Conservation (phyloP, 371 early-diverging fungal genomes). For the Saksenaea oblongispora region DNA sequence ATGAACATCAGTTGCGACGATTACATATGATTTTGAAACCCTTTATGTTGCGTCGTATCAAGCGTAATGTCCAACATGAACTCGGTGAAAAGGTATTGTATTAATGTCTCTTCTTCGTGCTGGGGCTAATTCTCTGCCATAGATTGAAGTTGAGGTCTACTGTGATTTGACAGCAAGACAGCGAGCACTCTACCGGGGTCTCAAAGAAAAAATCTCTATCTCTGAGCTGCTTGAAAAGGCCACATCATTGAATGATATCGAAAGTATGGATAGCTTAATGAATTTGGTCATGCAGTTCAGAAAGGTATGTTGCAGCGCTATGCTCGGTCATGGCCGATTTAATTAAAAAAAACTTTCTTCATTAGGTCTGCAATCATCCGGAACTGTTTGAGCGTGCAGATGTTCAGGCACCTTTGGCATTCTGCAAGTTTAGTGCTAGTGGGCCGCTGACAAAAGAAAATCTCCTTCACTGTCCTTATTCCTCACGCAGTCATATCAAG, state of each 20-base stretch:
- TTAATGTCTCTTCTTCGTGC: conserved; percentile 11
- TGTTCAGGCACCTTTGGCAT: conserved; percentile 72
- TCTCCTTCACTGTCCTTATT: conserved; percentile 59
- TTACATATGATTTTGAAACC: conserved; percentile 98
- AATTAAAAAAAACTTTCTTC: background rate
- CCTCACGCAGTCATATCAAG: conserved; percentile 61
- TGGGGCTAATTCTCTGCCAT: background rate
- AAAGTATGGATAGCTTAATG: conserved; percentile 81
- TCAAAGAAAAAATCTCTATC: conserved; percentile 85
- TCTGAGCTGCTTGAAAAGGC: conserved; percentile 78
- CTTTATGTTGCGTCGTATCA: conserved; percentile 98
- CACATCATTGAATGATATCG: conserved; percentile 60
- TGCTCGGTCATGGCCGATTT: background rate
- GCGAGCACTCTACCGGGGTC: conserved; percentile 72
- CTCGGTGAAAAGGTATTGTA: conserved; percentile 87
- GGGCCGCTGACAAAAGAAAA: conserved; percentile 68
- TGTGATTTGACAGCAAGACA: conserved; percentile 90
- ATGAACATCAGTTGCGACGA: conserved; percentile 88
- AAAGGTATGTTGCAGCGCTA: conserved; percentile 58
- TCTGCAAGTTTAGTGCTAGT: conserved; percentile 62
- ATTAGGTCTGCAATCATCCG: conserved; percentile 93
- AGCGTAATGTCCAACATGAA: conserved; percentile 96
- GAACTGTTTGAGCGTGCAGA: conserved; percentile 96
- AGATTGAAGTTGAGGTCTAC: conserved; percentile 82
- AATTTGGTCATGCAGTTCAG: conserved; percentile 98